A percentile compares a stretch with the other conserved stretches of the same genome.
These are phyloP conservation scores for Melampsora larici-populina DNA, from an alignment of 1,284 basidiomycete species.

Conservation along the genomic window DNA sequence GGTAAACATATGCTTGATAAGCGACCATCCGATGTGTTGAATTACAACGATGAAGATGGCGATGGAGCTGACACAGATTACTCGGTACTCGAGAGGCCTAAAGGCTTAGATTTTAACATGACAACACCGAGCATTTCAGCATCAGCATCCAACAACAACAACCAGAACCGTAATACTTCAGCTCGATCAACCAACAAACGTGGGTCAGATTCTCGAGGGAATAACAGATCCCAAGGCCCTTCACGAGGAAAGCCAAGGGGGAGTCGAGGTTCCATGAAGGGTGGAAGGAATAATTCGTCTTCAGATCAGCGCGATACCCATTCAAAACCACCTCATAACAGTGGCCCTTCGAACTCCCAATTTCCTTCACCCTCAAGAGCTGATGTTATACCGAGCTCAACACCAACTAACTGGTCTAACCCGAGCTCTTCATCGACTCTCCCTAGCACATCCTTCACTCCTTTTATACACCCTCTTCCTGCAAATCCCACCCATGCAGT, in stretches of 20 bases:
- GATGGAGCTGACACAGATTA: conserved; percentile 35
- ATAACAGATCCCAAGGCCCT: not conserved
- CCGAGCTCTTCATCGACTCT: not conserved
- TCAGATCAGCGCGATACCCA: not conserved
- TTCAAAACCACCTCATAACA: not conserved
- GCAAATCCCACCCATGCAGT: not conserved
- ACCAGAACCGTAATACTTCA: not conserved
- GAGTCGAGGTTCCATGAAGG: not conserved
- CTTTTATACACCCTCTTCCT: not conserved
- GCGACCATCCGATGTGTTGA: not conserved
- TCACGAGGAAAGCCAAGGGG: conserved; percentile 15
- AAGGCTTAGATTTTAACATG: not conserved
- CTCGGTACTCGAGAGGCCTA: conserved; percentile 24
- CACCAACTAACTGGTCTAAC: not conserved
- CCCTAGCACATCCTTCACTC: not conserved
- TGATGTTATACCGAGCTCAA: not conserved
- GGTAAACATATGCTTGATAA: conserved; percentile 29
- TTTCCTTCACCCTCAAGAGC: not conserved
- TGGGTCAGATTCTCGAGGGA: conserved; percentile 15
- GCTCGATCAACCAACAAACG: conserved; percentile 1
- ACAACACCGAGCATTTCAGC: not conserved
- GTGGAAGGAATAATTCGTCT: not conserved
- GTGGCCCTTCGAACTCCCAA: not conserved
- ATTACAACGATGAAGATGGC: conserved; percentile 25
- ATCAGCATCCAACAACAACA: not conserved